Percentiles rank a stretch among this genome's conserved stretches.
Evolutionary conservation across 108 stramenopile genomes (phyloP).

Genomic region (Halocafeteria seosinensis): DNA sequence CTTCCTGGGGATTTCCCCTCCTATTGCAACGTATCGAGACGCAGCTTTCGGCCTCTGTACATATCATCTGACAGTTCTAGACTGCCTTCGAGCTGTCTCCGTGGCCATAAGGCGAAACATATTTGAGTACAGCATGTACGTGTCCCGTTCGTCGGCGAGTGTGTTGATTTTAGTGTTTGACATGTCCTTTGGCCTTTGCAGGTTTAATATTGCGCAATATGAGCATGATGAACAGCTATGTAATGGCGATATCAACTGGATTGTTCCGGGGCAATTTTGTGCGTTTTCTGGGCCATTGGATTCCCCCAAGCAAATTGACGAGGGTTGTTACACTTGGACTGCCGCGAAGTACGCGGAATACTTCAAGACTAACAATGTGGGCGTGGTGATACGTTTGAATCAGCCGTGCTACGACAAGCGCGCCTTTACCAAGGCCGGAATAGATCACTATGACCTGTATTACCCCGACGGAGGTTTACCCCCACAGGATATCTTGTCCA

Average conservation of each 20-base stretch:
- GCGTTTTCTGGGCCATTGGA: slow-evolving; percentile 12
- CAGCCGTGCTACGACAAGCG: slow-evolving; percentile 11
- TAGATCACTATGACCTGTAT: slow-evolving; percentile 13
- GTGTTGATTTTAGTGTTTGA: no score
- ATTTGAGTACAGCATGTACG: background rate
- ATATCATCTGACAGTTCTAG: slow-evolving; percentile 7
- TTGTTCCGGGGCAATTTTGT: slow-evolving; percentile 11
- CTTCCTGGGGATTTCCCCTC: slow-evolving; percentile 6
- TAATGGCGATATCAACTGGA: slow-evolving; percentile 18
- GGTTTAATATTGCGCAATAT: slow-evolving; percentile 1
- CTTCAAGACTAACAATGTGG: slow-evolving; percentile 1
- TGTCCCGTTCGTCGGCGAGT: no score
- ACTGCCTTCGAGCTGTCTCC: slow-evolving; percentile 7
- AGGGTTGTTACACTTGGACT: slow-evolving; percentile 1
- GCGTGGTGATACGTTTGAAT: slow-evolving; percentile 14
- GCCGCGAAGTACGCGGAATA: slow-evolving; percentile 9
- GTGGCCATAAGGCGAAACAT: background rate
- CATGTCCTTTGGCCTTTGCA: no score
- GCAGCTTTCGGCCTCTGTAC: slow-evolving; percentile 21
- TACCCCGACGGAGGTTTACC: slow-evolving; percentile 18
- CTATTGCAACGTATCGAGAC: slow-evolving; percentile 12
- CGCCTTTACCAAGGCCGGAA: slow-evolving; percentile 5
- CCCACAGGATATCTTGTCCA: slow-evolving; percentile 5
- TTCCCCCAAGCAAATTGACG: background rate
- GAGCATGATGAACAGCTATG: slow-evolving; percentile 5